A percentile compares a stretch with the other conserved stretches of the same genome.
Evolutionary conservation across 306 rosid genomes (phyloP).

Genomic region (Citrullus amarus): DNA sequence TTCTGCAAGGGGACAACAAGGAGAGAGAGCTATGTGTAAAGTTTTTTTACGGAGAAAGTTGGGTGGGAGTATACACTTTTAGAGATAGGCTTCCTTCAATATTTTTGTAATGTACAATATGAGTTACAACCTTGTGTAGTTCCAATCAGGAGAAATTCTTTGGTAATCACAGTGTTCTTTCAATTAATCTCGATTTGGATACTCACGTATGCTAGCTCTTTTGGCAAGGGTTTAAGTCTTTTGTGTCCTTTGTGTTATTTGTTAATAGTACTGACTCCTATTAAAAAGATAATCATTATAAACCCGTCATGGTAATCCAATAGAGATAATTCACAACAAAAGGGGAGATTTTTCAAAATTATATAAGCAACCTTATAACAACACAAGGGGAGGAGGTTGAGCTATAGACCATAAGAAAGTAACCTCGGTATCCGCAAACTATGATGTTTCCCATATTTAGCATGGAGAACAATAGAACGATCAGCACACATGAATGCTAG

Average conservation of each 20-base stretch:
- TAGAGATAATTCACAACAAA: neutral
- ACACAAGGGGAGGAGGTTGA: neutral
- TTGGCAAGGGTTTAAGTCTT: neutral
- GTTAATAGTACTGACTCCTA: neutral
- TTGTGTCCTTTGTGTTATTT: neutral
- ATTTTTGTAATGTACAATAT: too few species aligned
- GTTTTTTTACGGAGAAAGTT: too few species aligned
- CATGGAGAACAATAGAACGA: constrained; percentile 70
- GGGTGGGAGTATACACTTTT: too few species aligned
- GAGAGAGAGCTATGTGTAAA: too few species aligned
- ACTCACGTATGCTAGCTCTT: neutral
- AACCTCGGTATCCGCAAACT: constrained; percentile 89
- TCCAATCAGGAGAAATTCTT: neutral
- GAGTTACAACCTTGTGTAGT: too few species aligned
- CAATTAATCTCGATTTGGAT: neutral
- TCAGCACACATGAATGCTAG: constrained; percentile 88
- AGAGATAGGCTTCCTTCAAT: too few species aligned
- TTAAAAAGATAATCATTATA: neutral
- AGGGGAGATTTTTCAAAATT: neutral
- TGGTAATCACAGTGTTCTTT: neutral
- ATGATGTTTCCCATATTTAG: constrained; percentile 87
- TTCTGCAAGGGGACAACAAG: too few species aligned
- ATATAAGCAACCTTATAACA: neutral
- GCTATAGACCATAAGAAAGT: neutral
- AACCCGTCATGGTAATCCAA: neutral